Percentiles rank a stretch among this genome's conserved stretches.
Evolutionary conservation across 805 yeast species (phyloP).

Genomic region (Clavispora phyllophila): DNA sequence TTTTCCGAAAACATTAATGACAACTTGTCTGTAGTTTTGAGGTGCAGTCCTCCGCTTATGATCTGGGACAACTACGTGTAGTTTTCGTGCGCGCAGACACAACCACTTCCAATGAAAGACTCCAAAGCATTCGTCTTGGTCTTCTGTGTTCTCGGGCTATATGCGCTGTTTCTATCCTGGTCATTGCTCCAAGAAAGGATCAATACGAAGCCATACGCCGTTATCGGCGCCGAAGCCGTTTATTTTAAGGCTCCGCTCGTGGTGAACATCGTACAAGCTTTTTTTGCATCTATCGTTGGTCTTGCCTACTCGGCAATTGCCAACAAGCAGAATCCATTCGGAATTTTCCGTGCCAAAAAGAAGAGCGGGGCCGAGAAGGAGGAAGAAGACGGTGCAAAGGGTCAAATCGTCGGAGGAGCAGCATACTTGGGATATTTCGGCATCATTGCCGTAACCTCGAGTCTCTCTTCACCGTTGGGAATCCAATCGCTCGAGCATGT

Average conservation of each 20-base stretch:
- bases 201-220: slow-evolving; percentile 69
- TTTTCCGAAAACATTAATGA: too few relatives aligned
- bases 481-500: slow-evolving; percentile 74
- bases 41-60: not conserved
- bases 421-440: slow-evolving; percentile 32
- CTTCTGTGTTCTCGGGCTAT: slow-evolving; percentile 57
- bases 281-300: slow-evolving; percentile 70
- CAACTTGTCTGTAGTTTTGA: too few relatives aligned
- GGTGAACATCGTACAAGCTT: slow-evolving; percentile 70
- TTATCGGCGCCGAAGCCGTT: slow-evolving; percentile 27
- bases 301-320: slow-evolving; percentile 44
- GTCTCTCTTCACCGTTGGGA: slow-evolving; percentile 79
- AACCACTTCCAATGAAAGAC: slow-evolving; percentile 4
- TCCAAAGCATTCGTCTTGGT: slow-evolving; percentile 19
- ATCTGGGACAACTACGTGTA: too few relatives aligned
- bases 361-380: not conserved
- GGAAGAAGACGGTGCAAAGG: not conserved
- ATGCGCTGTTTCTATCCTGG: slow-evolving; percentile 86
- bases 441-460: slow-evolving; percentile 66
- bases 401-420: not conserved
- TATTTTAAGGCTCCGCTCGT: slow-evolving; percentile 73
- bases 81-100: not conserved
- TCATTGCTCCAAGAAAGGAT: slow-evolving; percentile 87
- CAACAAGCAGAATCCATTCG: slow-evolving; percentile 18
- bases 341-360: slow-evolving; percentile 1